These are phyloP conservation scores for Colletotrichum orbiculare DNA, from an alignment of 2,329 filamentous ascomycete genomes.

Conservation along the genomic window DNA sequence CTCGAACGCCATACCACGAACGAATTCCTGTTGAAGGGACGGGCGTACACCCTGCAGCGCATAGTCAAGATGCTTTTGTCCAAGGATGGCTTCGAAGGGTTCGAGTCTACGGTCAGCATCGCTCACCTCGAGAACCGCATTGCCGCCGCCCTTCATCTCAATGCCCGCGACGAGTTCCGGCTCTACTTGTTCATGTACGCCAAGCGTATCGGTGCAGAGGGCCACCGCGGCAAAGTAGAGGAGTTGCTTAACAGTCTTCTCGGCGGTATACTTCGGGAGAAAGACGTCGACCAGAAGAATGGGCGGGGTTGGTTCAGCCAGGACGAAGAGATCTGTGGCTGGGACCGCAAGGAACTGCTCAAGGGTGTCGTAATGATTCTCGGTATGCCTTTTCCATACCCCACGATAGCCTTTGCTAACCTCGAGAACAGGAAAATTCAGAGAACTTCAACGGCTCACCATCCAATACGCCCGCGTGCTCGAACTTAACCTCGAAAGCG, in stretches of 20 bases:
- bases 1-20: conserved; percentile 95
- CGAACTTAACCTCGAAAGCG: conserved; percentile 66
- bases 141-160: conserved; percentile 86
- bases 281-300: conserved; percentile 57
- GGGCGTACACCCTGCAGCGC: conserved; percentile 90
- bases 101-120: conserved; percentile 91
- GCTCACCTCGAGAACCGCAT: conserved; percentile 96
- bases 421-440: conserved; percentile 79
- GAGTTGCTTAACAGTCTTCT: conserved; percentile 87
- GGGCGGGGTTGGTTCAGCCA: conserved; percentile 72
- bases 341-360: conserved; percentile 87
- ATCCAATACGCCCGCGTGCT: conserved; percentile 92
- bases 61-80: conserved; percentile 90
- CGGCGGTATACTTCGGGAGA: conserved; percentile 75
- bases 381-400: conserved; percentile 67
- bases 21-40: conserved; percentile 89
- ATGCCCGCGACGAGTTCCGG: conserved; percentile 90
- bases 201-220: conserved; percentile 92
- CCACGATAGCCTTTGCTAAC: conserved; percentile 45
- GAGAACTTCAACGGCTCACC: conserved; percentile 93
- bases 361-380: conserved; percentile 93
- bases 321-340: conserved; percentile 84
- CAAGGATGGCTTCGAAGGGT: conserved; percentile 89
- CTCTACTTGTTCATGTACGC: conserved; percentile 98
- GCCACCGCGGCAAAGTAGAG: conserved; percentile 87